Conservation (phyloP, 495 filamentous ascomycete genomes). For the Xanthoparmelia taractica region DNA sequence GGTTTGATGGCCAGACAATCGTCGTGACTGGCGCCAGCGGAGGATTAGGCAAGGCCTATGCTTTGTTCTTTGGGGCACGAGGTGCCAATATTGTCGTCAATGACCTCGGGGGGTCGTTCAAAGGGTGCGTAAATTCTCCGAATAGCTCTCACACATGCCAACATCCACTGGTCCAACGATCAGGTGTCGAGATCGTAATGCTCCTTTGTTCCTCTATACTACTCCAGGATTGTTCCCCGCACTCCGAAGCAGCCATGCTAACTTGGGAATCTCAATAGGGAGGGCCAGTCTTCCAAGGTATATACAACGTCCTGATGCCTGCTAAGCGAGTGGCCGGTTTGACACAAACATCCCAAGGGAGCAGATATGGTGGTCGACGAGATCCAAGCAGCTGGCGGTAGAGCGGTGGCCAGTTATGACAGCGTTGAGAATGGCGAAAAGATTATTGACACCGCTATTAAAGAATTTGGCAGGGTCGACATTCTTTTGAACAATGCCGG, state of each 20-base stretch:
- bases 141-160: background rate
- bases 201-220: background rate
- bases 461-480: conserved; percentile 87
- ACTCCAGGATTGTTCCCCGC: background rate
- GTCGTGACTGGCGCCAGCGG: conserved; percentile 96
- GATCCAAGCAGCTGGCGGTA: conserved; percentile 85
- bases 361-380: conserved; percentile 94
- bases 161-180: background rate
- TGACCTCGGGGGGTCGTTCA: conserved; percentile 89
- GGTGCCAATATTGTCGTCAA: conserved; percentile 97
- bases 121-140: conserved; percentile 42
- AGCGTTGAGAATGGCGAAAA: conserved; percentile 88
- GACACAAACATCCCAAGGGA: conserved; percentile 47
- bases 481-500: conserved; percentile 96
- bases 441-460: conserved; percentile 94
- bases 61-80: conserved; percentile 80
- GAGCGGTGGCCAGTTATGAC: conserved; percentile 98
- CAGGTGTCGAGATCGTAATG: background rate
- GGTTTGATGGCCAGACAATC: conserved; percentile 93
- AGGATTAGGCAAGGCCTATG: conserved; percentile 88
- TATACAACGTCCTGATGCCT: background rate
- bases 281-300: conserved; percentile 83
- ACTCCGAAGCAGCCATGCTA: background rate
- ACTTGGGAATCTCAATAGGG: conserved; percentile 26
- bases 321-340: background rate